Base-by-base conservation (phyloP, 441 rosid species). In the Arabidopsis lyrata region DNA sequence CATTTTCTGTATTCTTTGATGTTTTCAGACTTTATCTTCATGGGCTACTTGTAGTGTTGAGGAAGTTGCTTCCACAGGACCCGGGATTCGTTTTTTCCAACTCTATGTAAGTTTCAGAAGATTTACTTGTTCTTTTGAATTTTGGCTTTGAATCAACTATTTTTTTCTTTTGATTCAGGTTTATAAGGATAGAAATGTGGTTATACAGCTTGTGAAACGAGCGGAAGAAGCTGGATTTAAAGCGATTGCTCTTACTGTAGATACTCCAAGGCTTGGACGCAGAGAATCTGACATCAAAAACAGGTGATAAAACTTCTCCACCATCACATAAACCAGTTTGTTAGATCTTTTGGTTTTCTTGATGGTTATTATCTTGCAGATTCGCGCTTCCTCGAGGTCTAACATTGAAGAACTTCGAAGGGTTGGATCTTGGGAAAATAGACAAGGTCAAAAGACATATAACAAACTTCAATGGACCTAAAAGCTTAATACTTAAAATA, bases 201-300 rank as follows among this genome's bases (percentile, higher is more conserved):
- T 88, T n/a, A 82, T 84, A 29, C 95, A 95, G 80, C 91, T 91
- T 32, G 97, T 95, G 57, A 87, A 85, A 75, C 85, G 99, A 82
- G 99, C 99, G 31, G 98, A 93, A 76, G 83, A 82, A 82, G 99
- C 98, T 66, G 98, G 98, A 63, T 95, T 91, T 82, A 92, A 87
- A 83, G 98, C 97, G 9, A 91, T 95, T 79, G 97, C 91, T 74
- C 94, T 95, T 47, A 95, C 99, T 14, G 98, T 90, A 36, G 99
- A 95, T 73, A 88, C 97, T 65, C 99, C 99, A 44, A 84, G 90
- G 81, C 97, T 95, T 27, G 99, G 99, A 38, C 96, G 98, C 15
- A 85, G 99, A 76, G 99, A 95, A 80, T 85, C 98, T 42, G 98
- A 92, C 82, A 95, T 95, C 83, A 95, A 91, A 86, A 95, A 93